phyloP scores from a whole-genome alignment of 2,329 filamentous ascomycete genomes.

The Apiospora kogelbergensis region DNA sequence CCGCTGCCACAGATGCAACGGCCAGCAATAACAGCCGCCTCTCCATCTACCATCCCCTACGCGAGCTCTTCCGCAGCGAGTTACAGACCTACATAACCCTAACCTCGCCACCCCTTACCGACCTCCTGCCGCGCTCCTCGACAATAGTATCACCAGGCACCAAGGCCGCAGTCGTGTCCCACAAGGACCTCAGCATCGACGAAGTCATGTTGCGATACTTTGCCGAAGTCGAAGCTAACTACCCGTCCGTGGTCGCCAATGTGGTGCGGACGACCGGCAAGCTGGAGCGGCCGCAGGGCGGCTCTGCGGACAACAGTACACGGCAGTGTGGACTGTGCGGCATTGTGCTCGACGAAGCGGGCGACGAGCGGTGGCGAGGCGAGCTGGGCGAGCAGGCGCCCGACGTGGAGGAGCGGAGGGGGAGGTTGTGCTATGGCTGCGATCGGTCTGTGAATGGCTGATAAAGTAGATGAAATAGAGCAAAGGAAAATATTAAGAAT shows the following conservation, averaged over 20 bases:
- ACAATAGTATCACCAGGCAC: constrained; percentile 20
- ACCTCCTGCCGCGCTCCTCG: constrained; percentile 16
- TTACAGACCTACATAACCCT: constrained; percentile 65
- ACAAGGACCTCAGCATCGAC: constrained; percentile 84
- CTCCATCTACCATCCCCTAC: constrained; percentile 72
- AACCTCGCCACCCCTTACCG: constrained; percentile 39
- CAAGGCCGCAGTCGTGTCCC: constrained; percentile 51
- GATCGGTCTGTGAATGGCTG: constrained; percentile 58
- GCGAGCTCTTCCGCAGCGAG: constrained; percentile 84
- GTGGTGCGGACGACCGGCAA: constrained; percentile 92
- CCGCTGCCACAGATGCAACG: not conserved
- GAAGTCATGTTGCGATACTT: constrained; percentile 90
- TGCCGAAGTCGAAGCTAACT: constrained; percentile 77
- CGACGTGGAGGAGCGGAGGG: constrained; percentile 19
- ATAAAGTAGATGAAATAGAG: no score
- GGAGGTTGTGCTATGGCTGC: constrained; percentile 70
- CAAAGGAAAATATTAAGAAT: not conserved
- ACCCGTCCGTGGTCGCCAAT: constrained; percentile 90
- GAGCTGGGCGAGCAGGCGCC: constrained; percentile 51
- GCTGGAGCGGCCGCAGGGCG: constrained; percentile 50
- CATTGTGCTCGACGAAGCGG: constrained; percentile 62
- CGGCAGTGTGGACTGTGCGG: constrained; percentile 67
- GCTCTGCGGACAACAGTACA: constrained; percentile 20
- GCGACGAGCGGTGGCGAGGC: constrained; percentile 63
- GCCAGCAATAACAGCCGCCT: constrained; percentile 26